These are phyloP conservation scores for Eutypa lata DNA, from an alignment of 2,329 filamentous ascomycete species.

Conservation along the genomic window DNA sequence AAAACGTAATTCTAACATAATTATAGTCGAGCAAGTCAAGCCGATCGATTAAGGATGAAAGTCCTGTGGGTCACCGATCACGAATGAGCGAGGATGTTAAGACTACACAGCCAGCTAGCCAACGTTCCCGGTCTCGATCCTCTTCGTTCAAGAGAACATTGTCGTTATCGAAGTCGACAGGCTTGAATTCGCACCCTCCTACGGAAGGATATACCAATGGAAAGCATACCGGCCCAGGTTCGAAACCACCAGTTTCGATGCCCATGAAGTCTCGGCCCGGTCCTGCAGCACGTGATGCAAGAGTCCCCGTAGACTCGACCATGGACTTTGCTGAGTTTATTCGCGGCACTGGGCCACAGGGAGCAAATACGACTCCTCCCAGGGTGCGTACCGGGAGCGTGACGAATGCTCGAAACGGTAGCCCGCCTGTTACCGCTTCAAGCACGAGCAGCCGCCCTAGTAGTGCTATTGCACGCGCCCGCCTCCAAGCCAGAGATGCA, in stretches of 20 bases:
- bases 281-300: constrained; percentile 58
- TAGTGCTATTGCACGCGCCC: constrained; percentile 43
- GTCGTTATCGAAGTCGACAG: constrained; percentile 39
- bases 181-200: constrained; percentile 35
- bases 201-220: constrained; percentile 21
- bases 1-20: constrained; percentile 19
- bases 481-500: constrained; percentile 70
- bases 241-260: constrained; percentile 29
- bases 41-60: constrained; percentile 36
- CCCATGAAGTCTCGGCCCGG: constrained; percentile 31
- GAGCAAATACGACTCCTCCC: constrained; percentile 26
- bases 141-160: constrained; percentile 39
- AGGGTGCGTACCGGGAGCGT: constrained; percentile 23
- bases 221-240: constrained; percentile 25
- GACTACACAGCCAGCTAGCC: constrained; percentile 29
- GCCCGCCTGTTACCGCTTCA: constrained; percentile 24
- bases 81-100: constrained; percentile 48
- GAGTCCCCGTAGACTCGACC: constrained; percentile 66
- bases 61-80: constrained; percentile 39
- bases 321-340: constrained; percentile 88
- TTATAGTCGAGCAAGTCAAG: constrained; percentile 39
- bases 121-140: constrained; percentile 35
- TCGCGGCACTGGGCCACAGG: constrained; percentile 74
- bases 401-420: constrained; percentile 27
- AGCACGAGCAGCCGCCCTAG: constrained; percentile 38